Conservation (phyloP, 441 rosid genomes). For the Capsella rubella region DNA sequence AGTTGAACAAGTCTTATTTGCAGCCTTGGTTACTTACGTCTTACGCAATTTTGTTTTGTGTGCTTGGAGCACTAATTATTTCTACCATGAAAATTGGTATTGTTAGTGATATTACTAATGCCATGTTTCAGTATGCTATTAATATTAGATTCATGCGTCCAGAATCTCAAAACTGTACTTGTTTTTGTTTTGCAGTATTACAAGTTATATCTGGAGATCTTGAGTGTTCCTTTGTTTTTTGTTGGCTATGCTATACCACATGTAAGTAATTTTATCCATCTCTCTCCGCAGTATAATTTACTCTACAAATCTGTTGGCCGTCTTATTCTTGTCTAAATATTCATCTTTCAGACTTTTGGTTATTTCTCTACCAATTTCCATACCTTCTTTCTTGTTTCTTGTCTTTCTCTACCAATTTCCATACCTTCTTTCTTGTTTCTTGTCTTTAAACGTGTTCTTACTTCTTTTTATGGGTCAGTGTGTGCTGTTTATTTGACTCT, state of each 20-base stretch:
- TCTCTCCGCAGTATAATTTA: conserved; percentile 1
- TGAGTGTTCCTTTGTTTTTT: conserved; percentile 65
- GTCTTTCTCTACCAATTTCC: neutral
- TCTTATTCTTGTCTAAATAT: conserved; percentile 5
- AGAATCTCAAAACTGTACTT: conserved; percentile 31
- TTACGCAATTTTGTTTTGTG: conserved; percentile 30
- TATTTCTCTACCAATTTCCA: neutral
- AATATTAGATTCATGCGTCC: conserved; percentile 1
- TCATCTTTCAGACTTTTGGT: conserved; percentile 16
- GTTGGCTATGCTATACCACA: conserved; percentile 76
- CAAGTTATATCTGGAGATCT: conserved; percentile 65
- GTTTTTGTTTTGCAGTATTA: conserved; percentile 63
- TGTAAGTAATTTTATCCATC: conserved; percentile 49
- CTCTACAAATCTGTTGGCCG: neutral
- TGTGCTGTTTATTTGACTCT: neutral
- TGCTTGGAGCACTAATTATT: conserved; percentile 12
- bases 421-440: neutral
- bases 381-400: neutral
- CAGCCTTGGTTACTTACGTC: conserved; percentile 22
- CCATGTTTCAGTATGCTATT: neutral
- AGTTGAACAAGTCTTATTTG: conserved; percentile 42
- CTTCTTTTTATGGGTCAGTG: neutral
- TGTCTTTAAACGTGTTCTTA: neutral
- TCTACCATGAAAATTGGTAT: conserved; percentile 21
- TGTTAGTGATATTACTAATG: conserved; percentile 15